Evolutionary conservation across 2,329 filamentous ascomycete species (phyloP), one percentile per base, ranked within the genome.

Genomic region (Ascochyta fabae): DNA sequence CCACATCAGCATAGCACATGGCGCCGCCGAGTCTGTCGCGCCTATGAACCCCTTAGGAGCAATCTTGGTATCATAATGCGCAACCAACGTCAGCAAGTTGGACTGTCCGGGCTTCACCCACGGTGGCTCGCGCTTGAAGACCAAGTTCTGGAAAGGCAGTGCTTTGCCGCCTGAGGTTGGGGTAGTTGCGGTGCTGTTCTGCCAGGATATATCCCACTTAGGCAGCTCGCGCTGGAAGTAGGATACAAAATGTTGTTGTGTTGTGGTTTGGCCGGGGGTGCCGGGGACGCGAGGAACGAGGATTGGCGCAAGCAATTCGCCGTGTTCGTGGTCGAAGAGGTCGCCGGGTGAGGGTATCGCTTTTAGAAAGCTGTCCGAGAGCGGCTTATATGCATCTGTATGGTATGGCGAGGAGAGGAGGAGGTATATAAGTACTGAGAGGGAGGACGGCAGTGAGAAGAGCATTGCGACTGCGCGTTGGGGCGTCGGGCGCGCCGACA

Each of bases 1-100:
- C 73, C 96, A 91, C 85, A 99, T 84, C 55, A 99, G 82, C 83
- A 98, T 92, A 0, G 95, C 95, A 75, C 94, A 98, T 9, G 95
- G 93, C 16, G 91, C 95, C 1, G 95, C 95, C 67, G 92, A 96
- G 72, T 99, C 95, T 13, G 87, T 96, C 0, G 94, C 95, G 0
- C 95, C 95, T 55, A 99, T 90, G 73, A 99, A 99, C 0, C 92
- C 94, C 58, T 87, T 79, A 0, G 93, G 94, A 24, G 81, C 81
- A 54, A 89, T 83, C 77, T 96, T 90, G 72, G 88, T 93, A 69
- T 99, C 95, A 74, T 96, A 98, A 73, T 99, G 95, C 36, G 95
- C 95, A 6, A 94, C 95, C 50, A 99, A 82, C 13, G 92, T 94
- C 70, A 98, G 78, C 44, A 92, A 81, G 38, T 88, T 88, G 2